phyloP scores from a whole-genome alignment of 1,139 yeast species.

The Oligophagozyma castellii region DNA sequence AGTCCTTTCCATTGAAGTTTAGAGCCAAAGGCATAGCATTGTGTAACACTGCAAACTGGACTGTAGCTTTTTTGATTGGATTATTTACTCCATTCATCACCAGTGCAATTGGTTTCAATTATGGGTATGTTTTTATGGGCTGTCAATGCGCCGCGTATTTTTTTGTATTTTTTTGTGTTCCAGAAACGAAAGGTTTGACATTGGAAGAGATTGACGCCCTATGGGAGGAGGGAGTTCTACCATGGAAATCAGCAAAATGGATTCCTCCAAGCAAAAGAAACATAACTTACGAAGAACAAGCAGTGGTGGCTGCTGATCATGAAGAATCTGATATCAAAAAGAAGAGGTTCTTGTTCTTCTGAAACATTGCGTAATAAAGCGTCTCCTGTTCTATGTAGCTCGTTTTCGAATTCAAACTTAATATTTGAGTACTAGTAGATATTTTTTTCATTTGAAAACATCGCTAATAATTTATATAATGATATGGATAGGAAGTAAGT shows the following conservation, averaged over 20 bases:
- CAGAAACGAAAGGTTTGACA: slow-evolving; percentile 54
- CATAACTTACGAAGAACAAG: slow-evolving; percentile 8
- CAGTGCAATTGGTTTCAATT: slow-evolving; percentile 23
- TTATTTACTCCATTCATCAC: slow-evolving; percentile 32
- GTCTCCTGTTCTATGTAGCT: no score
- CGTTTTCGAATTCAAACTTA: no score
- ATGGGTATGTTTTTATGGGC: slow-evolving; percentile 62
- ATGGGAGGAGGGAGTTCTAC: slow-evolving; percentile 27
- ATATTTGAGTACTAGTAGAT: no score
- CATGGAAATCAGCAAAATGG: slow-evolving; percentile 30
- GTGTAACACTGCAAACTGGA: slow-evolving; percentile 58
- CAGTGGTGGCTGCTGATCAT: slow-evolving; percentile 6
- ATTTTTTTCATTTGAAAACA: no score
- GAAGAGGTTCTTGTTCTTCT: no score
- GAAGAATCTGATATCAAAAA: no score
- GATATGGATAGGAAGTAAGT: no score
- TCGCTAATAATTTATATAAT: no score
- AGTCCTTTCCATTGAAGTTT: slow-evolving; percentile 61
- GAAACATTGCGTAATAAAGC: no score
- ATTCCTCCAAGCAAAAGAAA: slow-evolving; percentile 20
- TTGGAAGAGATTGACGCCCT: slow-evolving; percentile 58
- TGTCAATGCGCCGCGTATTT: slow-evolving; percentile 30
- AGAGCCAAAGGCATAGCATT: slow-evolving; percentile 64
- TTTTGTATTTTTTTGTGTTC: slow-evolving; percentile 48
- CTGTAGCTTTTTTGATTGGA: slow-evolving; percentile 59